phyloP scores from a whole-genome alignment of 805 yeast species.

The Blastobotrys parvus region DNA sequence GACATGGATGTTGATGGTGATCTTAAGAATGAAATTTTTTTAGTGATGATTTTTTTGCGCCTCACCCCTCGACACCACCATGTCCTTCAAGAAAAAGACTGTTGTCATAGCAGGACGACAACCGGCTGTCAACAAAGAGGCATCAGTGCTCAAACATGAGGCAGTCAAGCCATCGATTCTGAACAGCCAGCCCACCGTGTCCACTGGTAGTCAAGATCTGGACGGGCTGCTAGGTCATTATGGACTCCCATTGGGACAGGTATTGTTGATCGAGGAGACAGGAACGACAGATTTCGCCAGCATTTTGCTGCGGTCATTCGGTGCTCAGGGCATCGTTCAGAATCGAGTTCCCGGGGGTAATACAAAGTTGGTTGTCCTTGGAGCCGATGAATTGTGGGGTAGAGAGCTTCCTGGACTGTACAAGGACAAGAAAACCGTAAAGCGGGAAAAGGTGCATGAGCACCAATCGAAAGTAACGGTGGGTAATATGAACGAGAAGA shows the following conservation, averaged over 20 bases:
- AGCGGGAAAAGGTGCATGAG: constrained; percentile 10
- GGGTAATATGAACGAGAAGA: constrained; percentile 5
- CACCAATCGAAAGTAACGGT: constrained; percentile 27
- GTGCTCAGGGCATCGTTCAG: constrained; percentile 69
- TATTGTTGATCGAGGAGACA: constrained; percentile 67
- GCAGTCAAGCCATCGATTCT: constrained; percentile 70
- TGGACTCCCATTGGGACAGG: constrained; percentile 75
- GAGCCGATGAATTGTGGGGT: constrained; percentile 50
- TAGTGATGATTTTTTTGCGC: not conserved
- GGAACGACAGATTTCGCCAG: constrained; percentile 85
- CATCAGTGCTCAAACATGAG: constrained; percentile 31
- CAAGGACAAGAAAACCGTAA: constrained; percentile 44
- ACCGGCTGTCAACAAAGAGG: not conserved
- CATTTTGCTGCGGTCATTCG: constrained; percentile 57
- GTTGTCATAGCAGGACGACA: constrained; percentile 11
- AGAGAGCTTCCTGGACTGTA: constrained; percentile 70
- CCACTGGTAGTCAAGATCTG: constrained; percentile 72
- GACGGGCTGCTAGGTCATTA: constrained; percentile 71
- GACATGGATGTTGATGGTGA: no score
- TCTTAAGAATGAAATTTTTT: no score
- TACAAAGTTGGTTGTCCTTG: constrained; percentile 59
- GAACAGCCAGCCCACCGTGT: constrained; percentile 65
- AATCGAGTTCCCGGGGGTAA: constrained; percentile 33
- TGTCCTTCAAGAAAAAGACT: constrained; percentile 17
- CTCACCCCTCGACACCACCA: not conserved